phyloP scores from a whole-genome alignment of 2,329 filamentous ascomycete species.

The Passalora sequoiae region DNA sequence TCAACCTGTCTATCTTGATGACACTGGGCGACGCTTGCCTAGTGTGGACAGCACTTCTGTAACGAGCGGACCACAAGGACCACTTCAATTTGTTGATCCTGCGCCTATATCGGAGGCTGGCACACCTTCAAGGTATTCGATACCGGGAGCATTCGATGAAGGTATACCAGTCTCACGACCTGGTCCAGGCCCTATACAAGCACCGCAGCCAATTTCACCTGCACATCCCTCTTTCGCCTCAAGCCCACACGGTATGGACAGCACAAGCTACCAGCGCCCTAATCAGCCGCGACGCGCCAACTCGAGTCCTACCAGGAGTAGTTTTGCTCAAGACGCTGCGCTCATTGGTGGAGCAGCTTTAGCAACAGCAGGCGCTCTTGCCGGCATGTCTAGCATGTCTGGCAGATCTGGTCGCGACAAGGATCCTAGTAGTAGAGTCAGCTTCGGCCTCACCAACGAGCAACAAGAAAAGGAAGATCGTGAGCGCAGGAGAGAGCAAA shows the following conservation, averaged over 20 bases:
- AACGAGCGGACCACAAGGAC: conserved; percentile 46
- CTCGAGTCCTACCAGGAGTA: conserved; percentile 28
- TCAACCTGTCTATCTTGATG: conserved; percentile 18
- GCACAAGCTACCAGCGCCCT: conserved; percentile 4
- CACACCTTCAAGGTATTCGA: conserved; percentile 41
- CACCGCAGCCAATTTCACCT: conserved; percentile 73
- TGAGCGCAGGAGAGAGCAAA: conserved; percentile 32
- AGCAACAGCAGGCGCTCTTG: conserved; percentile 34
- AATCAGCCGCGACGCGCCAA: conserved; percentile 32
- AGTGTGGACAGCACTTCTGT: conserved; percentile 14
- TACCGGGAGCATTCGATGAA: conserved; percentile 31
- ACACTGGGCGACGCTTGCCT: conserved; percentile 43
- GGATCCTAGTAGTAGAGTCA: conserved; percentile 40
- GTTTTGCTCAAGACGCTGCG: conserved; percentile 36
- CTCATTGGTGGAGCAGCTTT: conserved; percentile 41
- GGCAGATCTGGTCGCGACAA: conserved; percentile 24
- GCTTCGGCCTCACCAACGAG: conserved; percentile 55
- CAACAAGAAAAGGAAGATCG: conserved; percentile 48
- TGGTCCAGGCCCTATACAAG: conserved; percentile 66
- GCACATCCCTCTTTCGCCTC: conserved; percentile 42
- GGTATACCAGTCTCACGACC: conserved; percentile 45
- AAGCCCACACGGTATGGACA: conserved; percentile 6
- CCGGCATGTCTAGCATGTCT: conserved; percentile 18
- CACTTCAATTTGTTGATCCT: conserved; percentile 62
- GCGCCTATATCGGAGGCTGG: conserved; percentile 61